Conservation (phyloP, 768 basidiomycete genomes). For the Lyophyllum decastes region DNA sequence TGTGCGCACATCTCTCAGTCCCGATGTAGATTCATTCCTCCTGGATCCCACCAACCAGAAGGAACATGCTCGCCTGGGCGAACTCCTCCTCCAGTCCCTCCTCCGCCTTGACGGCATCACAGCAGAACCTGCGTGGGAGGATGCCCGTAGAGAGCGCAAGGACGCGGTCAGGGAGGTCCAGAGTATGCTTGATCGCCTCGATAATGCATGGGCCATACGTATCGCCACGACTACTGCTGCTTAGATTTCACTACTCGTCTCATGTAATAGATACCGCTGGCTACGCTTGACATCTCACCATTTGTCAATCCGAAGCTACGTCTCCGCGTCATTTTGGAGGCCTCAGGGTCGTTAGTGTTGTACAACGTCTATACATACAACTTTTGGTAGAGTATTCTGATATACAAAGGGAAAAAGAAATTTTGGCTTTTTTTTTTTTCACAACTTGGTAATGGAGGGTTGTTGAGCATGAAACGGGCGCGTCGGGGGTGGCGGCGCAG, state of each 20-base stretch:
- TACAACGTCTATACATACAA: too few species aligned
- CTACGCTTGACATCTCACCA: too few species aligned
- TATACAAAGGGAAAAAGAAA: too few species aligned
- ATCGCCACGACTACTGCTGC: neutral
- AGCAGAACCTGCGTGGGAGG: slow-evolving; percentile 73
- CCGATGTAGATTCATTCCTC: slow-evolving; percentile 61
- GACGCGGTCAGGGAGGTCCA: slow-evolving; percentile 87
- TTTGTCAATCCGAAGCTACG: too few species aligned
- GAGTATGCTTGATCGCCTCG: slow-evolving; percentile 75
- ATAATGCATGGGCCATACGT: slow-evolving; percentile 59
- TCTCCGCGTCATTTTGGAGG: too few species aligned
- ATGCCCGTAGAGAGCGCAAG: slow-evolving; percentile 81
- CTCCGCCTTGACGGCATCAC: slow-evolving; percentile 83
- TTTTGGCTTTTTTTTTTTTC: too few species aligned
- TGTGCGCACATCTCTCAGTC: slow-evolving; percentile 55
- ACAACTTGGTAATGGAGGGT: slow-evolving; percentile 33
- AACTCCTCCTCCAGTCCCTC: slow-evolving; percentile 84
- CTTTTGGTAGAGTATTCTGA: too few species aligned
- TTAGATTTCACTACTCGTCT: neutral
- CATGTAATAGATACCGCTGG: neutral
- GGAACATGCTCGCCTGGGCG: slow-evolving; percentile 64
- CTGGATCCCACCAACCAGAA: slow-evolving; percentile 26
- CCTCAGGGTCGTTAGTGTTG: too few species aligned
- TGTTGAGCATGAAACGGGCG: slow-evolving; percentile 18
- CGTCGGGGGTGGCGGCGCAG: slow-evolving; percentile 7